Evolutionary conservation across 352 stramenopile genomes (phyloP).

Genomic region (Phytophthora vignae): DNA sequence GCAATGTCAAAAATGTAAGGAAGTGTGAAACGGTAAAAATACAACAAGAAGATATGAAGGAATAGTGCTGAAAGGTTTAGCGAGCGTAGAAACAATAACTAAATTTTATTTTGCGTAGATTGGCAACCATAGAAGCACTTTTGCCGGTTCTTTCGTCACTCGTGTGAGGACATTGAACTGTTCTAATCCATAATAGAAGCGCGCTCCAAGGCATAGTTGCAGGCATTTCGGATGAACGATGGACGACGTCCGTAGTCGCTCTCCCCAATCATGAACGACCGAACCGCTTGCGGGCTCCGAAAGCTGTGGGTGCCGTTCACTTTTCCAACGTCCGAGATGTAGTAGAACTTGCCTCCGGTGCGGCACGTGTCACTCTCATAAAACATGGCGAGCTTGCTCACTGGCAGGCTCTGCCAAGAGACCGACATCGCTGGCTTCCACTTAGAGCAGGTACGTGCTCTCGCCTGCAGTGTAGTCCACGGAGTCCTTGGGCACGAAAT

Average conservation of each 20-base stretch:
- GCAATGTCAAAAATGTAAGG: too few relatives aligned
- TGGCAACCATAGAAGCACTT: neutral
- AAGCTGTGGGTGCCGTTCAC: conserved; percentile 9
- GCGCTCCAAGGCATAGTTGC: neutral
- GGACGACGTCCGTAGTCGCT: conserved; percentile 8
- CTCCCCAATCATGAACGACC: conserved; percentile 17
- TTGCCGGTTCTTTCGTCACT: too few relatives aligned
- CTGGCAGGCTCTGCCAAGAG: conserved; percentile 4
- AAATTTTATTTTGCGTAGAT: too few relatives aligned
- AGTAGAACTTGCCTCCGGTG: conserved; percentile 8
- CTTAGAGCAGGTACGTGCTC: neutral
- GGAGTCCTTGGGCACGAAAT: neutral
- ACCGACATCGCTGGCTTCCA: conserved; percentile 4
- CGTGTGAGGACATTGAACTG: neutral
- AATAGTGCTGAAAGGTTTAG: too few relatives aligned
- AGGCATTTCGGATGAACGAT: neutral
- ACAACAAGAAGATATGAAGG: too few relatives aligned
- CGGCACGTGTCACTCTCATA: conserved; percentile 13
- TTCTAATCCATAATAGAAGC: neutral
- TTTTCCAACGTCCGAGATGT: conserved; percentile 8
- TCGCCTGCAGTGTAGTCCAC: neutral
- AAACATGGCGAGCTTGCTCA: conserved; percentile 7
- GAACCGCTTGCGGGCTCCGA: conserved; percentile 2
- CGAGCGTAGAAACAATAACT: too few relatives aligned
- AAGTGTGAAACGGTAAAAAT: too few relatives aligned